Evolutionary conservation across 2,329 filamentous ascomycete genomes (phyloP), one percentile per base, ranked within the genome.

Genomic region (Aspergillus hiratsukae): DNA sequence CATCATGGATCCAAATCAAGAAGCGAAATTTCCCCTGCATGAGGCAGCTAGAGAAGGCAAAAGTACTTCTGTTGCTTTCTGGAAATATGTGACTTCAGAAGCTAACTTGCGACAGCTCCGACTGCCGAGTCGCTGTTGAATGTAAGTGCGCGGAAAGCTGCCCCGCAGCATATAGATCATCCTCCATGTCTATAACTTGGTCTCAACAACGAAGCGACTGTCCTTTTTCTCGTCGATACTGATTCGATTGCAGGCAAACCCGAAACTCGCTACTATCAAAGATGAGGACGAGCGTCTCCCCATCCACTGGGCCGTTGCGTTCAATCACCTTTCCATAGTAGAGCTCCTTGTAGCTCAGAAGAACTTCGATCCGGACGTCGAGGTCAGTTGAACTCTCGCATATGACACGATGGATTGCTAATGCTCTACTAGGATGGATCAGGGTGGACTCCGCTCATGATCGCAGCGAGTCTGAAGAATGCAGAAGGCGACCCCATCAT

Each of bases 221-320:
- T 21, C 40, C 9, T 19, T 11, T 43, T 9, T n/a, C n/a, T 43
- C 8, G 23, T 29, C 14, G 5, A 56, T 19, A 27, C 17, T 23
- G 52, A 64, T 23, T 64, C 46, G 3, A 48, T 3, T 11, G 8
- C 23, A 93, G 88, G 85, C 87, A 63, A 91, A 96, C 68, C 87
- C 89, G 2, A 92, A 89, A 67, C 83, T 95, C 41, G 87, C 90
- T 27, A 80, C 78, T 56, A 85, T 86, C 66, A 80, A 78, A 67
- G 94, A 99, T 68, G 87, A 90, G 50, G 94, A 99, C 72, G 90
- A 91, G 17, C 89, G 94, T 48, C 83, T 96, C 40, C 87, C 94
- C 2, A 86, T 97, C 56, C 94, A 99, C 79, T 99, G 94, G 94
- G 93, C 94, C 0, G 85, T 86, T 1, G 94, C 92, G 23, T 88